A percentile compares a stretch with the other conserved stretches of the same genome.
Conservation (phyloP, 352 stramenopile genomes). For the Phytophthora pinifolia region DNA sequence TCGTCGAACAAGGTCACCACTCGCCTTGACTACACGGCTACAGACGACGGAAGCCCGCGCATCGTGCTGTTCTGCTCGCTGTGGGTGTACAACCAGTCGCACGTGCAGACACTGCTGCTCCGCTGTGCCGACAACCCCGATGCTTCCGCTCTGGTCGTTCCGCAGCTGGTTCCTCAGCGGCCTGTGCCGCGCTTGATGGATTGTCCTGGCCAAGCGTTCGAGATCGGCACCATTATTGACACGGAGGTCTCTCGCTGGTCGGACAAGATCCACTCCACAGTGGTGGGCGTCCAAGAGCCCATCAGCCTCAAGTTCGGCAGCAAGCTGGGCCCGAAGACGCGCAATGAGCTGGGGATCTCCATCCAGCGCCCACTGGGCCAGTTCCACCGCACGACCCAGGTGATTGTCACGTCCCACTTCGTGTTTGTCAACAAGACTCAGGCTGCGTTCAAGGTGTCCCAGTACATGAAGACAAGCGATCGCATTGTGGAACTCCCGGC, state of each 20-base stretch:
- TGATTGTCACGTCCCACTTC: constrained; percentile 84
- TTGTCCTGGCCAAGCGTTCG: constrained; percentile 77
- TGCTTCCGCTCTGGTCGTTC: constrained; percentile 44
- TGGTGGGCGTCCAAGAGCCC: constrained; percentile 84
- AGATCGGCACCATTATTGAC: constrained; percentile 87
- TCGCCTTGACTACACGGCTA: constrained; percentile 82
- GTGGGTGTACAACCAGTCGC: constrained; percentile 91
- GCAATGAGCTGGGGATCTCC: constrained; percentile 83
- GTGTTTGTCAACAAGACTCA: constrained; percentile 88
- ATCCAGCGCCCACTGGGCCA: constrained; percentile 84
- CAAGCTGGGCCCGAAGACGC: constrained; percentile 63
- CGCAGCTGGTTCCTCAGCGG: constrained; percentile 64
- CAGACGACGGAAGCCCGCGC: constrained; percentile 80
- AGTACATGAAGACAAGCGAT: constrained; percentile 61
- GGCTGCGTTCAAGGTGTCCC: constrained; percentile 73
- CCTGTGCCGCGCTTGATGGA: constrained; percentile 84
- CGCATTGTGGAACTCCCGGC: constrained; percentile 62
- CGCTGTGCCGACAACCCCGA: constrained; percentile 64
- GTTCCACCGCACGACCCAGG: constrained; percentile 87
- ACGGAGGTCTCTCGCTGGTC: constrained; percentile 85
- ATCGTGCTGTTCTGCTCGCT: constrained; percentile 83
- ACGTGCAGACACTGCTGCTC: constrained; percentile 78
- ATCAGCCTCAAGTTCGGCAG: constrained; percentile 78
- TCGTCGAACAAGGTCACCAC: constrained; percentile 66
- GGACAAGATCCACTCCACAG: constrained; percentile 83